Percentiles rank a stretch among this genome's conserved stretches.
phyloP scores from a whole-genome alignment of 2,329 filamentous ascomycete genomes.

The Monosporascus sp. region DNA sequence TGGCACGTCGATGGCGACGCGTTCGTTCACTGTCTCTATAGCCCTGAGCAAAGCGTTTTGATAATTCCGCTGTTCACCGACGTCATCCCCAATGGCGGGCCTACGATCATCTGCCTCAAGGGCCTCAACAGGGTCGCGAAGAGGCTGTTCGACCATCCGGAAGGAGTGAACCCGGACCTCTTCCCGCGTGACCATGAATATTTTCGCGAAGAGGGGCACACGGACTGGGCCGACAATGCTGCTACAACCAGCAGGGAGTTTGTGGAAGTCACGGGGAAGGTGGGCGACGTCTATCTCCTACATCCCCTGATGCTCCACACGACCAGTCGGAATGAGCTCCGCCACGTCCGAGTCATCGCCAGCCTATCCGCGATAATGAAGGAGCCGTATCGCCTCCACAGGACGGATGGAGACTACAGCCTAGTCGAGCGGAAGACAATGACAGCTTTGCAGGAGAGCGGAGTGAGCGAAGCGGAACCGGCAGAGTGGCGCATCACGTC shows the following conservation, averaged over 20 bases:
- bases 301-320: conserved; percentile 60
- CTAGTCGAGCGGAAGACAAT: conserved; percentile 53
- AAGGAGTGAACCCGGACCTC: conserved; percentile 46
- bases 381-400: conserved; percentile 48
- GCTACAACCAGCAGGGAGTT: conserved; percentile 20
- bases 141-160: conserved; percentile 56
- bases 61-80: conserved; percentile 66
- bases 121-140: conserved; percentile 53
- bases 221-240: conserved; percentile 31
- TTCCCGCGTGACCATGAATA: conserved; percentile 57
- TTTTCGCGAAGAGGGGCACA: conserved; percentile 38
- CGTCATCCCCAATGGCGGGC: conserved; percentile 55
- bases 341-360: conserved; percentile 48
- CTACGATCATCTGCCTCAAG: conserved; percentile 59
- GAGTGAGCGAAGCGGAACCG: no score
- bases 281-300: conserved; percentile 54
- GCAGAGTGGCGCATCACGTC: no score
- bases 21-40: conserved; percentile 68
- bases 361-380: conserved; percentile 50
- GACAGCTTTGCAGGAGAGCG: background rate
- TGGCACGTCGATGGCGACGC: conserved; percentile 73
- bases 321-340: conserved; percentile 42
- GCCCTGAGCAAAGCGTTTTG: conserved; percentile 62
- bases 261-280: conserved; percentile 48
- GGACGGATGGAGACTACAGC: conserved; percentile 44